phyloP scores from a whole-genome alignment of 192 early-diverging fungal species.

The Coemansia sp. region DNA sequence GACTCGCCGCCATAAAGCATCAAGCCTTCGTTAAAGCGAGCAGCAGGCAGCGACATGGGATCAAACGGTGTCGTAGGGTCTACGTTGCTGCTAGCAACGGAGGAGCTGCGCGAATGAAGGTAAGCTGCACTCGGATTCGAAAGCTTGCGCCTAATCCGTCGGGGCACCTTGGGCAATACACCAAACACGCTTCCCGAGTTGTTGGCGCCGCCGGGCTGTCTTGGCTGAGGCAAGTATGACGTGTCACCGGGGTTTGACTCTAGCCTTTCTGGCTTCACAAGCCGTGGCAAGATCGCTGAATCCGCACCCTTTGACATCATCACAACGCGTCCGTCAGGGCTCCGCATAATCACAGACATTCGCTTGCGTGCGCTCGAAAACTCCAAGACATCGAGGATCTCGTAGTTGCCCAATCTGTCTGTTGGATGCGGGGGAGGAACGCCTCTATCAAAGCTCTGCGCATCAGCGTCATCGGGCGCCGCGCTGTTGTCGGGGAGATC shows the following conservation, averaged over 20 bases:
- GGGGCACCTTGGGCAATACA: not conserved
- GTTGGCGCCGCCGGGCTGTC: slow-evolving; percentile 1
- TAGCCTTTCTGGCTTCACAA: slow-evolving; percentile 28
- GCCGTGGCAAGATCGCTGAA: slow-evolving; percentile 77
- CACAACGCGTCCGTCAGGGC: slow-evolving; percentile 73
- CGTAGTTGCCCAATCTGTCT: slow-evolving; percentile 49
- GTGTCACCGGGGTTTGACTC: slow-evolving; percentile 22
- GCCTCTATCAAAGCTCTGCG: slow-evolving; percentile 61
- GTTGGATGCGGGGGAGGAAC: slow-evolving; percentile 46
- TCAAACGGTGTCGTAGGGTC: not conserved
- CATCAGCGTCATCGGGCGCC: slow-evolving; percentile 1
- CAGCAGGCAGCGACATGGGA: not conserved
- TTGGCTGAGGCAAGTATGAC: slow-evolving; percentile 36
- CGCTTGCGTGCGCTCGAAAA: slow-evolving; percentile 88
- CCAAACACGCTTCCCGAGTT: not conserved
- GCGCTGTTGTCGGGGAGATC: not conserved
- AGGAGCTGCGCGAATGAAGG: slow-evolving; percentile 51
- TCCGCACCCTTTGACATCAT: slow-evolving; percentile 92
- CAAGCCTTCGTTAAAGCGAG: not conserved
- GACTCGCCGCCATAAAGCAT: not conserved
- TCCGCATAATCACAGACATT: slow-evolving; percentile 80
- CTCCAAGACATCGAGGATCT: slow-evolving; percentile 77
- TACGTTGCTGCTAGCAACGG: slow-evolving; percentile 31
- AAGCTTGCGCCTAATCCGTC: slow-evolving; percentile 28
- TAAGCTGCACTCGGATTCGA: slow-evolving; percentile 50